phyloP scores from a whole-genome alignment of 2,329 filamentous ascomycete genomes.

The Monilinia fructicola region DNA sequence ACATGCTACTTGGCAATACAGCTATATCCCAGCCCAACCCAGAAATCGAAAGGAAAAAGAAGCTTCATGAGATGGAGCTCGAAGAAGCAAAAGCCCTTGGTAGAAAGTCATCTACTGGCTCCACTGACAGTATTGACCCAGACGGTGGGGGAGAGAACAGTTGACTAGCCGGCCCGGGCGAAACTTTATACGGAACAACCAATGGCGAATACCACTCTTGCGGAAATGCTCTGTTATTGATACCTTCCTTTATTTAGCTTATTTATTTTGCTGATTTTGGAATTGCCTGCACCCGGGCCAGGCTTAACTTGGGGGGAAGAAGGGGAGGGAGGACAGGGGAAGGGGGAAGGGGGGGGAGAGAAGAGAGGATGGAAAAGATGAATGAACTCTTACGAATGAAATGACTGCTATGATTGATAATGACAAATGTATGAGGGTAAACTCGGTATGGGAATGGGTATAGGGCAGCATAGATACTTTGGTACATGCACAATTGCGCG shows the following conservation, averaged over 20 bases:
- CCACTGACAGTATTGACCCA: slow-evolving; percentile 23
- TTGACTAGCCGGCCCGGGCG: slow-evolving; percentile 23
- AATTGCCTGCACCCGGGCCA: slow-evolving; percentile 6
- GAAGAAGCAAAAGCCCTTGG: slow-evolving; percentile 55
- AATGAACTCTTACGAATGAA: not conserved
- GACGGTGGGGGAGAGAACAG: slow-evolving; percentile 12
- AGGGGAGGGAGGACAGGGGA: too few relatives aligned
- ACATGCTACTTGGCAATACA: slow-evolving; percentile 33
- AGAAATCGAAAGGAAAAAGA: slow-evolving; percentile 48
- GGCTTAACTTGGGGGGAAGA: not conserved
- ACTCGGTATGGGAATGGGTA: slow-evolving; percentile 10
- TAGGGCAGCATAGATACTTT: not conserved
- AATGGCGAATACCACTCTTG: slow-evolving; percentile 22
- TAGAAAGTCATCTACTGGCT: slow-evolving; percentile 32
- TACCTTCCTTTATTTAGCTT: slow-evolving; percentile 23
- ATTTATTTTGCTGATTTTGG: slow-evolving; percentile 10
- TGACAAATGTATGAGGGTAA: not conserved
- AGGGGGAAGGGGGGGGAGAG: not conserved
- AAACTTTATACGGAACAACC: slow-evolving; percentile 18
- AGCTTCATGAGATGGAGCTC: slow-evolving; percentile 60
- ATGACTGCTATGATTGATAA: slow-evolving; percentile 12
- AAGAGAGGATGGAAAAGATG: not conserved
- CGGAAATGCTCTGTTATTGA: slow-evolving; percentile 23
- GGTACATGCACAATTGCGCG: slow-evolving; percentile 9
- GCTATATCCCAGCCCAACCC: slow-evolving; percentile 24